These are phyloP conservation scores for Carex myosuroides DNA, from an alignment of 176 grass and related monocot genomes.

Conservation along the genomic window DNA sequence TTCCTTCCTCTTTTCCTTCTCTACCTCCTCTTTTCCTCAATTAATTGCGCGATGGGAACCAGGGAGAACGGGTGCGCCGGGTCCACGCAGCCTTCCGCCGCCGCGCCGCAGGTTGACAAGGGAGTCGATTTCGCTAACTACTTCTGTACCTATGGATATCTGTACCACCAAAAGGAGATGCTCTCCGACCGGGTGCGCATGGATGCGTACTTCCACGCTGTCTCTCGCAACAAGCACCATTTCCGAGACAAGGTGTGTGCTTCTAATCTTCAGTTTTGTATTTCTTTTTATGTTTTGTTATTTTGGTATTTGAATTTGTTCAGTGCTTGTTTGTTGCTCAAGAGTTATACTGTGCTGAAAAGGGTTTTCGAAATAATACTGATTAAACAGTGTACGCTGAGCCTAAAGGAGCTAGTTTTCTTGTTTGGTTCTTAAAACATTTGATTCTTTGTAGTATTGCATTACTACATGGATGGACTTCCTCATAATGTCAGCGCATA, in stretches of 20 bases:
- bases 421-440: not conserved
- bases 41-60: conserved; percentile 35
- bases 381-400: not conserved
- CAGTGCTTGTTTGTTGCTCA: not conserved
- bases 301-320: not conserved
- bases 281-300: too few species aligned
- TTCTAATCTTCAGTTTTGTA: not conserved
- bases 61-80: conserved; percentile 32
- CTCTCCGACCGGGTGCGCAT: conserved; percentile 88
- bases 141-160: conserved; percentile 89
- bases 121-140: conserved; percentile 97
- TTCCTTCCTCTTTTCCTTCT: not conserved
- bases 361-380: not conserved
- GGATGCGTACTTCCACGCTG: conserved; percentile 86
- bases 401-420: not conserved
- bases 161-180: conserved; percentile 99
- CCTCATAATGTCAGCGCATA: not conserved
- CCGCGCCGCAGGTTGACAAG: conserved; percentile 48
- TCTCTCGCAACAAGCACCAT: conserved; percentile 81
- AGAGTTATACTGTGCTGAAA: not conserved
- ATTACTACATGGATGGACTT: not conserved
- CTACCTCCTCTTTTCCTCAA: not conserved
- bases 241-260: conserved; percentile 63
- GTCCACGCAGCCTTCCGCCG: conserved; percentile 4
- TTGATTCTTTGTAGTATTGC: not conserved